Conservation (phyloP, 2,329 filamentous ascomycete species). For the Fusarium transvaalense region DNA sequence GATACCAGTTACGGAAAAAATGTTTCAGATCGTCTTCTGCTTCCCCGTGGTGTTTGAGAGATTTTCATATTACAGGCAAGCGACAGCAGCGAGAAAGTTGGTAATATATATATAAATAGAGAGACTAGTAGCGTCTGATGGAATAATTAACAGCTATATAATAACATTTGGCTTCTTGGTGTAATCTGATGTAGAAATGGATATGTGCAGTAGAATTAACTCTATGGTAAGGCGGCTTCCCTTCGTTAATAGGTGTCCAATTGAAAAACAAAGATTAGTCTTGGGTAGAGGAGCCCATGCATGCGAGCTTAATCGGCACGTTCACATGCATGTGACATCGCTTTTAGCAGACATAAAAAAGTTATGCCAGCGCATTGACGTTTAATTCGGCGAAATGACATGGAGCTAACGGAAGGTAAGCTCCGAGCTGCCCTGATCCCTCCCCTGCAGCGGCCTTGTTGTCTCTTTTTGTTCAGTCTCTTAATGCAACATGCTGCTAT, state of each 20-base stretch:
- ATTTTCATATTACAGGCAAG: not conserved
- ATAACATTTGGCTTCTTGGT: not conserved
- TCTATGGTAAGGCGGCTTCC: not conserved
- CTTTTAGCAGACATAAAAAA: not conserved
- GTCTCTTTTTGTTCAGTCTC: not conserved
- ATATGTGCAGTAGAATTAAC: not conserved
- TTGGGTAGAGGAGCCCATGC: not conserved
- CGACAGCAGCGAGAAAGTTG: not conserved
- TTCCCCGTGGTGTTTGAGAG: not conserved
- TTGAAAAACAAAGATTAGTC: not conserved
- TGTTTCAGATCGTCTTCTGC: not conserved
- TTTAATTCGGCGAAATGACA: not conserved
- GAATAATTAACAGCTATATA: not conserved
- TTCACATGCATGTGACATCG: constrained; percentile 1
- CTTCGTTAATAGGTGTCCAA: not conserved
- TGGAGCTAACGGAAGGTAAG: not conserved
- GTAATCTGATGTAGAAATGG: not conserved
- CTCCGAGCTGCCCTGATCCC: not conserved
- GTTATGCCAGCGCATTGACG: not conserved
- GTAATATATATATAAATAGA: not conserved
- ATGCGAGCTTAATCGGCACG: not conserved
- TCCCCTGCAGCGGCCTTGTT: not conserved
- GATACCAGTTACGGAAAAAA: not conserved
- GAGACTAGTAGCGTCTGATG: not conserved
- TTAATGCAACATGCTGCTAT: not conserved